phyloP scores from a whole-genome alignment of 2,329 filamentous ascomycete species.

The Alternaria incomplexa region DNA sequence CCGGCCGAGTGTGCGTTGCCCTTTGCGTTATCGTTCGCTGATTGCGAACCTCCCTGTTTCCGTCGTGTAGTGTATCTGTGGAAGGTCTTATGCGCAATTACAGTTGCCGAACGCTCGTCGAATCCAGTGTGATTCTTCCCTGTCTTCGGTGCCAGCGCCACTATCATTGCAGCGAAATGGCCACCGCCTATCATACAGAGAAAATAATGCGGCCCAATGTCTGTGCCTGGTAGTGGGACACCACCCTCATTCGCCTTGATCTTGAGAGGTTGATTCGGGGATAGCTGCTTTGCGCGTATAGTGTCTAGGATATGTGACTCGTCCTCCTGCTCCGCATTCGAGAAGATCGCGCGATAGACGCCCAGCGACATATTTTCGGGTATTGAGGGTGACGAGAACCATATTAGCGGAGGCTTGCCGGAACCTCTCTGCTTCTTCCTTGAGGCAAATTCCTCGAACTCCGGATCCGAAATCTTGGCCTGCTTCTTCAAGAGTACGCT shows the following conservation, averaged over 20 bases:
- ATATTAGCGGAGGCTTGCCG: slow-evolving; percentile 78
- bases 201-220: slow-evolving; percentile 84
- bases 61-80: slow-evolving; percentile 95
- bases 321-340: slow-evolving; percentile 71
- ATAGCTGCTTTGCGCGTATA: slow-evolving; percentile 77
- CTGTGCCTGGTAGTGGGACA: slow-evolving; percentile 61
- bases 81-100: slow-evolving; percentile 96
- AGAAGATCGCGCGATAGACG: slow-evolving; percentile 83
- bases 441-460: slow-evolving; percentile 55
- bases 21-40: slow-evolving; percentile 91
- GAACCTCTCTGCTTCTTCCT: slow-evolving; percentile 61
- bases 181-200: slow-evolving; percentile 98
- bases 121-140: slow-evolving; percentile 72
- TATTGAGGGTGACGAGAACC: slow-evolving; percentile 79
- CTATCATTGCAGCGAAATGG: slow-evolving; percentile 96
- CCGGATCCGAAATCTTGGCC: slow-evolving; percentile 70
- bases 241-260: slow-evolving; percentile 62
- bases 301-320: slow-evolving; percentile 67
- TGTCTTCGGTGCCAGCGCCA: slow-evolving; percentile 82
- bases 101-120: slow-evolving; percentile 82
- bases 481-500: slow-evolving; percentile 82
- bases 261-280: slow-evolving; percentile 60
- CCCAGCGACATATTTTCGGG: slow-evolving; percentile 82
- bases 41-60: slow-evolving; percentile 95
- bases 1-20: slow-evolving; percentile 93